Conservation (phyloP, 345 rosid genomes). For the Raphanus raphanistrum region DNA sequence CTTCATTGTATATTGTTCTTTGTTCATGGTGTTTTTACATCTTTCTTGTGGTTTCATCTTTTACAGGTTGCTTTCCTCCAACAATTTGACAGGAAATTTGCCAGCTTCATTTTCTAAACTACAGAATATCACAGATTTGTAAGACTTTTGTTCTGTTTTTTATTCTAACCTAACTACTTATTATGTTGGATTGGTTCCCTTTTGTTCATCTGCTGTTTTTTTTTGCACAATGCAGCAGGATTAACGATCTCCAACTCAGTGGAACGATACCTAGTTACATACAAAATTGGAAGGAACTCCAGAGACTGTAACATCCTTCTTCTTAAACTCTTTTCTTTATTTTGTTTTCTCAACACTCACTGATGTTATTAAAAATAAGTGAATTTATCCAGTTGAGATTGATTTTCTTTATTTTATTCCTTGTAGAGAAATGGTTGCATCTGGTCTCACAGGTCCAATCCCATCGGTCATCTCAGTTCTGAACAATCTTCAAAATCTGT, state of each 20-base stretch:
- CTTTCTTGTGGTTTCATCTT: slow-evolving; percentile 3
- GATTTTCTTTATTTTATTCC: slow-evolving; percentile 8
- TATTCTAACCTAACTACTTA: slow-evolving; percentile 1
- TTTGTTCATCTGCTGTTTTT: slow-evolving; percentile 30
- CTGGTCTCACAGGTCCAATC: slow-evolving; percentile 64
- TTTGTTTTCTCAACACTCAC: background rate
- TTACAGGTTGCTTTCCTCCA: slow-evolving; percentile 60
- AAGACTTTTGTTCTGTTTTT: slow-evolving; percentile 22
- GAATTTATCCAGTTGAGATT: too few relatives aligned
- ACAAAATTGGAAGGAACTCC: slow-evolving; percentile 49
- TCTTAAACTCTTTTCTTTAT: background rate
- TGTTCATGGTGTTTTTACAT: background rate
- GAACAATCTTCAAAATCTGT: slow-evolving; percentile 43
- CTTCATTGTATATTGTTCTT: slow-evolving; percentile 1
- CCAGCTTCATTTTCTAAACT: slow-evolving; percentile 46
- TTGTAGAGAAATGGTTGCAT: slow-evolving; percentile 57
- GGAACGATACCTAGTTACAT: slow-evolving; percentile 56
- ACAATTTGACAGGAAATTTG: slow-evolving; percentile 52
- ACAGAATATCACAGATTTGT: slow-evolving; percentile 54
- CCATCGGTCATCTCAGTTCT: slow-evolving; percentile 46
- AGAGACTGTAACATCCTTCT: slow-evolving; percentile 49
- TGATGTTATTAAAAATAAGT: background rate
- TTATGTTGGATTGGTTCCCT: background rate
- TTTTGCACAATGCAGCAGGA: slow-evolving; percentile 51
- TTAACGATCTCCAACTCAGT: slow-evolving; percentile 60